Base-by-base conservation (phyloP, 495 filamentous ascomycete species). In the Lepraria neglecta region DNA sequence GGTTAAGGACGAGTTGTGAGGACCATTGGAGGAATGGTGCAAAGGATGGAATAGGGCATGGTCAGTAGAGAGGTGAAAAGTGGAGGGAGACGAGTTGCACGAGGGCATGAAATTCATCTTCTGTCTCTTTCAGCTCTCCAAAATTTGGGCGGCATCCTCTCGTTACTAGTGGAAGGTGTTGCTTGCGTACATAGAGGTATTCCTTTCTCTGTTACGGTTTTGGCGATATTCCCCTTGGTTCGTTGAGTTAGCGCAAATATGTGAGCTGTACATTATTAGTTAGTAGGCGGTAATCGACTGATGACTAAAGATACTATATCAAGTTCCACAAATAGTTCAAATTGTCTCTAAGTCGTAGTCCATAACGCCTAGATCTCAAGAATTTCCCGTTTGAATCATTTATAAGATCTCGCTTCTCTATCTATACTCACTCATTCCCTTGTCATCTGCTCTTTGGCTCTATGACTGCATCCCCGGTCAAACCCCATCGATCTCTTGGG, bases 1-100 rank as follows among this genome's bases (percentile, higher is more conserved):
- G 60, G 63, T 71, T 46, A 82, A 77, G 65, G 84, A 87, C 64
- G 84, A 88, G 69, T 68, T 88, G 58, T 88, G 70, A 75, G 27
- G 9, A 9, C 2, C 10, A 15, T 19, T 17, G 50, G 6, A 28
- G 28, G 30, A n/a, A 24, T 12, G 9, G 24, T 17, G 28, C 4
- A 9, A 43, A 28, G 40, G 21, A 3, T 28, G 17, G 42, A 21
- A 45, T n/a, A 33, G 12, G 12, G 17, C 12, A 48, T 15, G 45
- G 15, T 30, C 7, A 47, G 46, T 27, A 9, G 43, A 50, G 9
- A 21, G 33, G 17, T 5, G 14, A 19, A 47, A 19, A 28, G 28
- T 19, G 33, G 24, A 24, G 9, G 17, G 11, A 33, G 58, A 42
- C 27, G 47, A 52, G 17, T 31, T 50, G 58, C 33, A 60, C 15